phyloP scores from a whole-genome alignment of 257 asterid genomes.

The Echium plantagineum region DNA sequence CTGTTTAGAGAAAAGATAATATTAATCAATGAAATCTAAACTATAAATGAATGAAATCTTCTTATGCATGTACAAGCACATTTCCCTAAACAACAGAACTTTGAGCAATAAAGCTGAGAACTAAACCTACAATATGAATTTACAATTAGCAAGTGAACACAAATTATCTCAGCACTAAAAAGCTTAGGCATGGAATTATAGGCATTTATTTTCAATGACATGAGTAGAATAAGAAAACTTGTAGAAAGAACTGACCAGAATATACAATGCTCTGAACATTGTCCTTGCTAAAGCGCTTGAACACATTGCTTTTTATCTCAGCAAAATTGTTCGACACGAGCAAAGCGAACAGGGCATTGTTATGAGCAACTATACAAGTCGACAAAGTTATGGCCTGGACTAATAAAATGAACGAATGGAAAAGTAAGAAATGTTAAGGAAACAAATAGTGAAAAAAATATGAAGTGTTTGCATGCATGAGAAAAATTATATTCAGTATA shows the following conservation, averaged over 20 bases:
- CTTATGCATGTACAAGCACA: neutral
- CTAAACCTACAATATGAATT: neutral
- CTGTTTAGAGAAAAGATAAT: conserved; percentile 31
- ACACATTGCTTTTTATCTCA: conserved; percentile 91
- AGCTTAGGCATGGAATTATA: neutral
- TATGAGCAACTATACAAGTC: conserved; percentile 96
- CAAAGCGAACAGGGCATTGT: conserved; percentile 83
- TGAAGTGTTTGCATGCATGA: conserved; percentile 4
- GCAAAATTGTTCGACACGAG: conserved; percentile 96
- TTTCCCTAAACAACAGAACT: neutral
- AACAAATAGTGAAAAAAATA: conserved; percentile 12
- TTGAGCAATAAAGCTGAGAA: neutral
- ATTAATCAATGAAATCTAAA: neutral
- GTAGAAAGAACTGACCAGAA: conserved; percentile 52
- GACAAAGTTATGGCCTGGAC: conserved; percentile 96
- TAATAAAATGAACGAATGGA: conserved; percentile 84
- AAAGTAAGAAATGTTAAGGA: conserved; percentile 69
- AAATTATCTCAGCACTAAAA: neutral
- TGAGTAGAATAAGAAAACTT: conserved; percentile 1
- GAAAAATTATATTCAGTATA: conserved; percentile 13
- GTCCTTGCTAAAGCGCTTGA: conserved; percentile 88
- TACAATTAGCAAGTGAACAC: neutral
- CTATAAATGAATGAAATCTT: neutral
- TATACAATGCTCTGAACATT: conserved; percentile 79
- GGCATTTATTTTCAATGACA: neutral